Conservation (phyloP, 1,284 basidiomycete species). For the Dichomitus squalens region DNA sequence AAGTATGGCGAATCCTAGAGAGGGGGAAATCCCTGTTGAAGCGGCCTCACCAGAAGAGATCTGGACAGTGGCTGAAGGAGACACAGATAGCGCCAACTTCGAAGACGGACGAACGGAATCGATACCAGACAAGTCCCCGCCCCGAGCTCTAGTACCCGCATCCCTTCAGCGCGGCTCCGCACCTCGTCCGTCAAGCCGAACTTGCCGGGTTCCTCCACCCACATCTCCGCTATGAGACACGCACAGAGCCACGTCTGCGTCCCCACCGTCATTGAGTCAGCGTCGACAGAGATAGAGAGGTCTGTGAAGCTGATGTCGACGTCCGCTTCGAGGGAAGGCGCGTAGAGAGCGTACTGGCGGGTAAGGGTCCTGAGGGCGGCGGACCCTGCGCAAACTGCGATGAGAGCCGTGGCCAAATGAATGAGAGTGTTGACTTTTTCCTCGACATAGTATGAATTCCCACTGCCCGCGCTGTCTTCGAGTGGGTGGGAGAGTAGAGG, state of each 20-base stretch:
- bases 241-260: conserved; percentile 92
- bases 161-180: background rate
- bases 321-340: conserved; percentile 16
- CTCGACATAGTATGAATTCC: conserved; percentile 5
- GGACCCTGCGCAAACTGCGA: conserved; percentile 42
- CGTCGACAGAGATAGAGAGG: conserved; percentile 64
- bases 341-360: conserved; percentile 43
- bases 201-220: conserved; percentile 57
- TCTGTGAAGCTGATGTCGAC: conserved; percentile 64
- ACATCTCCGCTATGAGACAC: conserved; percentile 79
- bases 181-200: conserved; percentile 48
- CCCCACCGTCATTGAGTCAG: conserved; percentile 81
- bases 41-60: too few species aligned
- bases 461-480: conserved; percentile 16
- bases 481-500: conserved; percentile 20
- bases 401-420: conserved; percentile 54
- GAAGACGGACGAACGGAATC: background rate
- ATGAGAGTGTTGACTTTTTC: conserved; percentile 37
- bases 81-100: conserved; percentile 25
- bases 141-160: conserved; percentile 81
- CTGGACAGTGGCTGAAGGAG: too few species aligned
- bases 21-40: too few species aligned
- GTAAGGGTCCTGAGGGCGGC: conserved; percentile 43
- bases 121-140: conserved; percentile 80
- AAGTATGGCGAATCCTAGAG: too few species aligned